phyloP scores from a whole-genome alignment of 768 basidiomycete genomes.

The Mycena olivaceomarginata region DNA sequence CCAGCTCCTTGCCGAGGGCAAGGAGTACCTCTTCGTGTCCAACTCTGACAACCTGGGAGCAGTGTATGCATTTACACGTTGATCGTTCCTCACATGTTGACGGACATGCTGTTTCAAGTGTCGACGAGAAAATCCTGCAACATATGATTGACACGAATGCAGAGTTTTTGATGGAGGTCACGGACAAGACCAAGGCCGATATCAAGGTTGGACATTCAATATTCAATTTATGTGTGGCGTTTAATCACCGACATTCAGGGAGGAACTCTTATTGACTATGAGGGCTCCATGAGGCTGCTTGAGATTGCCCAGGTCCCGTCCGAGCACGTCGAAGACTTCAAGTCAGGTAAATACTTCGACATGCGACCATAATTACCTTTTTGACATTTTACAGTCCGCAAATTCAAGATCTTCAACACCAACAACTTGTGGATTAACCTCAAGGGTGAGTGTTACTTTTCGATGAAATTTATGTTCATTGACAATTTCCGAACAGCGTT shows the following conservation, averaged over 20 bases:
- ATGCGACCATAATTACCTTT: constrained; percentile 7
- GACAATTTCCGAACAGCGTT: constrained; percentile 70
- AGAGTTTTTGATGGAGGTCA: constrained; percentile 97
- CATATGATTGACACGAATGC: constrained; percentile 89
- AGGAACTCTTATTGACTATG: constrained; percentile 94
- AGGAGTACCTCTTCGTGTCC: constrained; percentile 98
- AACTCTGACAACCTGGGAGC: constrained; percentile 98
- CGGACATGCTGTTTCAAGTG: constrained; percentile 60
- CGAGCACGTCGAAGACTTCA: constrained; percentile 97
- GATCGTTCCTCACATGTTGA: constrained; percentile 15
- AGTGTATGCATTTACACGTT: constrained; percentile 69
- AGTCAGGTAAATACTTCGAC: constrained; percentile 70
- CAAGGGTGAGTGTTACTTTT: constrained; percentile 68
- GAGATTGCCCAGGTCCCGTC: constrained; percentile 97
- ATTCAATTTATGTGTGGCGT: background rate
- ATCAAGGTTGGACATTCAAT: constrained; percentile 59
- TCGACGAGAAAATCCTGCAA: constrained; percentile 89
- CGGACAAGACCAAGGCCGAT: constrained; percentile 97
- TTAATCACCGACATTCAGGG: constrained; percentile 63
- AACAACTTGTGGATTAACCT: constrained; percentile 90
- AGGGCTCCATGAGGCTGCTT: constrained; percentile 90
- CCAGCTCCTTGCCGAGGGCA: constrained; percentile 91
- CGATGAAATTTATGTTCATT: constrained; percentile 5
- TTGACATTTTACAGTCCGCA: constrained; percentile 70
- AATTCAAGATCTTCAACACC: constrained; percentile 96